Percentiles rank a stretch among this genome's conserved stretches.
These are phyloP conservation scores for Monosiga brevicollis DNA, from an alignment of 78 protist genomes.

Conservation along the genomic window DNA sequence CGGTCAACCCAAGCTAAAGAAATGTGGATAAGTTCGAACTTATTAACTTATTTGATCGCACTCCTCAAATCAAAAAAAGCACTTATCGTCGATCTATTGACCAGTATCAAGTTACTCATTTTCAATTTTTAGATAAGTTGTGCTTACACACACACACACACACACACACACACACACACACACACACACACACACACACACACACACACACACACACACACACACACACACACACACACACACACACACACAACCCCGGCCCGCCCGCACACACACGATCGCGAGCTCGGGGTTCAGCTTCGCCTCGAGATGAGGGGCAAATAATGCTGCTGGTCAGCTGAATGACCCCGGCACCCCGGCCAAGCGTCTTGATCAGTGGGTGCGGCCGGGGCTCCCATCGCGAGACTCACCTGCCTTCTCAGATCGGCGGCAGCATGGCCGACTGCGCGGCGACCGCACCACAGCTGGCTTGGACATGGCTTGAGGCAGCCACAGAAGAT, in stretches of 20 bases:
- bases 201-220: background rate
- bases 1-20: background rate
- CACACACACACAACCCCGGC: background rate
- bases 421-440: no score
- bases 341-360: no score
- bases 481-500: no score
- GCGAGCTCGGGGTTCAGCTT: no score
- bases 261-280: no score
- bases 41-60: background rate
- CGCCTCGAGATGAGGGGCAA: no score
- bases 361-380: no score
- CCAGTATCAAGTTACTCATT: background rate
- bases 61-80: background rate
- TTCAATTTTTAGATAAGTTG: background rate
- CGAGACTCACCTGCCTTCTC: no score
- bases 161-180: background rate
- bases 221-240: background rate
- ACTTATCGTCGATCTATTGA: background rate
- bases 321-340: no score
- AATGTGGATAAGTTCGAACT: background rate
- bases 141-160: background rate
- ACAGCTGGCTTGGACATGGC: no score
- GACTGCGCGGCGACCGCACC: no score
- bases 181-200: background rate
- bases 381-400: no score